Evolutionary conservation across 148 eudicot genomes (phyloP).

Genomic region (Fagopyrum esculentum): DNA sequence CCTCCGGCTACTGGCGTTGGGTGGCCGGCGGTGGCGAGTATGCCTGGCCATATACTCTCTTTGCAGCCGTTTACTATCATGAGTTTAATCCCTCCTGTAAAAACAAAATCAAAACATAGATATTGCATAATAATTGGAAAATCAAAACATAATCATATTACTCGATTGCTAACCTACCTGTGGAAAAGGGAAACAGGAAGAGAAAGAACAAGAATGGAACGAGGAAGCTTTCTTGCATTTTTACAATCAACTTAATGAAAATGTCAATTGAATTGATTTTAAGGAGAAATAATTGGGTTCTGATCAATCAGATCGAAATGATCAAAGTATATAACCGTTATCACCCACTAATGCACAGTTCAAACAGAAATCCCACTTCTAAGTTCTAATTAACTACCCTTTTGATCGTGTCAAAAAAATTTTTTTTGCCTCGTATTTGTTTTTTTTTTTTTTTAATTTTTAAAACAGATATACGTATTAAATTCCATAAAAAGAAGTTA

Average conservation of each 20-base stretch:
- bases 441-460: too few species aligned
- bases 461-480: too few species aligned
- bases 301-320: too few species aligned
- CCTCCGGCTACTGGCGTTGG: constrained; percentile 53
- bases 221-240: constrained; percentile 5
- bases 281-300: neutral
- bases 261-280: neutral
- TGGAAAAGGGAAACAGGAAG: neutral
- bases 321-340: neutral
- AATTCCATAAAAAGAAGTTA: too few species aligned
- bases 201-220: neutral
- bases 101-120: neutral
- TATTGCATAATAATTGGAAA: neutral
- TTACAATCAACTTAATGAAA: neutral
- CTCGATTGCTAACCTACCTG: neutral
- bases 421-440: too few species aligned
- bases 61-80: constrained; percentile 58
- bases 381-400: neutral
- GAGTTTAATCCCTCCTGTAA: constrained; percentile 50
- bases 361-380: neutral
- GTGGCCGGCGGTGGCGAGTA: constrained; percentile 45
- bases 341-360: neutral
- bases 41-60: constrained; percentile 58
- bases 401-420: neutral
- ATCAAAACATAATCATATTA: neutral